Conservation (phyloP, 1,284 basidiomycete genomes). For the Moniliophthora roreri region DNA sequence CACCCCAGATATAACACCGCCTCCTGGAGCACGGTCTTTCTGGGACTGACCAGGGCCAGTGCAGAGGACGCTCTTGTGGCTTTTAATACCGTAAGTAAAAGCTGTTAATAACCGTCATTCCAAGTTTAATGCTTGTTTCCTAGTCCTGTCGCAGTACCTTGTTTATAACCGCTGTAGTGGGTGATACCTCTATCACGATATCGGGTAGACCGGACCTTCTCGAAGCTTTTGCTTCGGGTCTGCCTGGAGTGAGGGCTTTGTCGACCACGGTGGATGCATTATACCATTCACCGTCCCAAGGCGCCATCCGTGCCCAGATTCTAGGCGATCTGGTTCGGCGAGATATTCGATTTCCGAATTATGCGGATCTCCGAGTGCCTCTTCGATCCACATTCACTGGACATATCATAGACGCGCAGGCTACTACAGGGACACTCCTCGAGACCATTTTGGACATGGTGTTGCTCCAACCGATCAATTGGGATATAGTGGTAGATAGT, state of each 20-base stretch:
- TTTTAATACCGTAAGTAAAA: constrained; percentile 17
- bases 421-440: constrained; percentile 35
- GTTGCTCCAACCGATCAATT: constrained; percentile 55
- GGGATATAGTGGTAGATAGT: constrained; percentile 40
- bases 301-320: constrained; percentile 36
- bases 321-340: constrained; percentile 42
- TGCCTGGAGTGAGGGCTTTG: constrained; percentile 26
- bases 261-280: constrained; percentile 43
- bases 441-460: constrained; percentile 56
- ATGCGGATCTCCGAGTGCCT: constrained; percentile 41
- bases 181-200: constrained; percentile 48
- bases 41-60: constrained; percentile 22
- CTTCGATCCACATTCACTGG: constrained; percentile 52
- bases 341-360: constrained; percentile 49
- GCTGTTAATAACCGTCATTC: constrained; percentile 9
- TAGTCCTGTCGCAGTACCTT: constrained; percentile 29
- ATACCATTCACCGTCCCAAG: constrained; percentile 48
- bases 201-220: constrained; percentile 59
- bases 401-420: constrained; percentile 26
- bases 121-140: constrained; percentile 7
- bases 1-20: constrained; percentile 15
- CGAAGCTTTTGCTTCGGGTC: constrained; percentile 33
- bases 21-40: constrained; percentile 54
- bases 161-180: constrained; percentile 51
- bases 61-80: constrained; percentile 37